Percentiles rank a stretch among this genome's conserved stretches.
phyloP scores from a whole-genome alignment of 2,329 filamentous ascomycete species.

The Cladobotryum mycophilum region DNA sequence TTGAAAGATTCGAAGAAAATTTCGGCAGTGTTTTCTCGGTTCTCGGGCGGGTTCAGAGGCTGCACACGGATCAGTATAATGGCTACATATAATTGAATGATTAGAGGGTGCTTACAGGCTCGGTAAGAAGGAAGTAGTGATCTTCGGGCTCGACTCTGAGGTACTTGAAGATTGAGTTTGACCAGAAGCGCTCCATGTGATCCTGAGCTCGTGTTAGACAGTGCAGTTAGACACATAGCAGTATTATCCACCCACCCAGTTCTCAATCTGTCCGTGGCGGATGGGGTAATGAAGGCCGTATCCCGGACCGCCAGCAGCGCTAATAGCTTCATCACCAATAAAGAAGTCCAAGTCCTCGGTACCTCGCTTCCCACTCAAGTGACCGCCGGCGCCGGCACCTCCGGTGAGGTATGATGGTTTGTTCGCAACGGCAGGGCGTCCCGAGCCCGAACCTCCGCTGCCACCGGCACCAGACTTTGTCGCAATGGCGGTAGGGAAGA shows the following conservation, averaged over 20 bases:
- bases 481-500: conserved; percentile 97
- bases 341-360: conserved; percentile 98
- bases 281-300: conserved; percentile 98
- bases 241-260: conserved; percentile 63
- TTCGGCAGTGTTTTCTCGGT: conserved; percentile 97
- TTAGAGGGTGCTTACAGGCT: conserved; percentile 62
- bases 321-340: conserved; percentile 92
- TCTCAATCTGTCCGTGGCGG: conserved; percentile 95
- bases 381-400: conserved; percentile 73
- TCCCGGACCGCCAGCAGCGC: conserved; percentile 76
- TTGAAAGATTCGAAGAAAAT: conserved; percentile 99
- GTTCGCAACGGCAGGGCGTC: conserved; percentile 82
- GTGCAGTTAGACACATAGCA: background rate
- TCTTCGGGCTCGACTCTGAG: conserved; percentile 96
- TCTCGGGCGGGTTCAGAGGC: conserved; percentile 96
- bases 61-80: conserved; percentile 28
- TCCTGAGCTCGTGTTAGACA: conserved; percentile 52
- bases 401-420: conserved; percentile 94
- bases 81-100: conserved; percentile 9
- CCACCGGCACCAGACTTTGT: conserved; percentile 72
- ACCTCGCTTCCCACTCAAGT: conserved; percentile 85
- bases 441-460: conserved; percentile 71
- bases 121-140: conserved; percentile 95
- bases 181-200: conserved; percentile 99
- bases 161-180: conserved; percentile 99